Evolutionary conservation across 257 asterid species (phyloP), one percentile per base, ranked within the genome.

Genomic region (Coffea eugenioides): DNA sequence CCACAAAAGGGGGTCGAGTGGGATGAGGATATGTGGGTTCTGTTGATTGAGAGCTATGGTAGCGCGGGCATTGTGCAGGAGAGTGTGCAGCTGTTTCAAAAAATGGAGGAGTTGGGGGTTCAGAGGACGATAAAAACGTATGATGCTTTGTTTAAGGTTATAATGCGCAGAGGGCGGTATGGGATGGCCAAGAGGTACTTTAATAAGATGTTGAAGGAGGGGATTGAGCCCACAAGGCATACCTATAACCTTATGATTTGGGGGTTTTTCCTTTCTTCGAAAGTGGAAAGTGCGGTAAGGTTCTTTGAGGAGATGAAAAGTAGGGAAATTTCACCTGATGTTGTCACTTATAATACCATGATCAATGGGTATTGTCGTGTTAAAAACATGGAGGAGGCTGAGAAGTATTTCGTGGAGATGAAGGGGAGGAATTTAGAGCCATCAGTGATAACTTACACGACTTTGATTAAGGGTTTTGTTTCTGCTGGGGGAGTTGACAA

Each of bases 11-110:
- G 93, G 23, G 79, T 92, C 73, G 86, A 89, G 27, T 96, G 98
- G 98, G 98, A 96, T 85, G 99, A 96, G 86, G 97, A 94, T 87
- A 74, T 91, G 81, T 96, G 97, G 96, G 91, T 91, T 71, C 48
- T 85, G 84, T 76, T 96, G 97, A 90, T 93, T 77, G 93, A 89
- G 74, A 89, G 97, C 57, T 96, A 94, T 80, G 98, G 98, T 8
- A 86, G 83, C 80, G 92, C 91, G 1, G 97, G 97, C 69, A 93
- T 95, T 49, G 98, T 95, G 81, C 99, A 92, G 88, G 99, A 95
- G 92, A 93, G 98, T 84, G 98, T 95, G 62, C 91, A 87, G 79
- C 21, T 95, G 90, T 93, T 95, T 57, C 86, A 85, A 83, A 95
- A 88, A 83, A 95, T 95, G 97, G 90, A 77, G 76, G 97, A 93